A percentile compares a stretch with the other conserved stretches of the same genome.
Evolutionary conservation across 108 stramenopile species (phyloP).

Genomic region (Cyclotella choctawhatcheeana): DNA sequence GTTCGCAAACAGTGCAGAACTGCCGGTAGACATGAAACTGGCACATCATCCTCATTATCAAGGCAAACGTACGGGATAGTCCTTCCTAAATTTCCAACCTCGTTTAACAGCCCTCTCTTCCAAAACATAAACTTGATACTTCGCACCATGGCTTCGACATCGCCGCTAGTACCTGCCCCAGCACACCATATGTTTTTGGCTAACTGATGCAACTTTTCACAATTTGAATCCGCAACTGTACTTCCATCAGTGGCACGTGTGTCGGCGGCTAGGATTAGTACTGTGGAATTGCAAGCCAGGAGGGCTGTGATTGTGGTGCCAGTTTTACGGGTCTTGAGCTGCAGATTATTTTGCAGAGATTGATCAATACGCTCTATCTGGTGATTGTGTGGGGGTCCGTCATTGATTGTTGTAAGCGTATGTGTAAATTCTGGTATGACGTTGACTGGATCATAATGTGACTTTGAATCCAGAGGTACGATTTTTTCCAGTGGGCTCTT

Average conservation of each 20-base stretch:
- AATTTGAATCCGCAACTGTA: conserved; percentile 79
- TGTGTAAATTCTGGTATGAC: not conserved
- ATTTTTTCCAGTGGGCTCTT: conserved; percentile 36
- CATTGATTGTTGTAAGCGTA: conserved; percentile 1
- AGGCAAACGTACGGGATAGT: not conserved
- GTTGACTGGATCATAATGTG: not conserved
- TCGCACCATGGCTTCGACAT: conserved; percentile 77
- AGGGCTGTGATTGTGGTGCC: conserved; percentile 78
- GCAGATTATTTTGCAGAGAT: conserved; percentile 3
- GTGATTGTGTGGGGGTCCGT: conserved; percentile 1
- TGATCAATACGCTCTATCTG: not conserved
- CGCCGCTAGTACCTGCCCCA: conserved; percentile 87
- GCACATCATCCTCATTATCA: conserved; percentile 10
- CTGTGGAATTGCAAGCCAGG: conserved; percentile 31
- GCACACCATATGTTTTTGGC: conserved; percentile 68
- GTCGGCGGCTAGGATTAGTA: conserved; percentile 73
- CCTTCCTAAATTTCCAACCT: conserved; percentile 25
- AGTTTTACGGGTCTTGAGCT: conserved; percentile 42
- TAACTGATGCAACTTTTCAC: conserved; percentile 74
- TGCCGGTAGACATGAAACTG: conserved; percentile 42
- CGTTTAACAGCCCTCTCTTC: conserved; percentile 25
- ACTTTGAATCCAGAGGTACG: conserved; percentile 15
- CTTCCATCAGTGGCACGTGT: conserved; percentile 80
- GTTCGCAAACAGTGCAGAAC: conserved; percentile 38
- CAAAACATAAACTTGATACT: conserved; percentile 52